Evolutionary conservation across 1,284 basidiomycete species (phyloP).

Genomic region (Cryptococcus jaspeensis): DNA sequence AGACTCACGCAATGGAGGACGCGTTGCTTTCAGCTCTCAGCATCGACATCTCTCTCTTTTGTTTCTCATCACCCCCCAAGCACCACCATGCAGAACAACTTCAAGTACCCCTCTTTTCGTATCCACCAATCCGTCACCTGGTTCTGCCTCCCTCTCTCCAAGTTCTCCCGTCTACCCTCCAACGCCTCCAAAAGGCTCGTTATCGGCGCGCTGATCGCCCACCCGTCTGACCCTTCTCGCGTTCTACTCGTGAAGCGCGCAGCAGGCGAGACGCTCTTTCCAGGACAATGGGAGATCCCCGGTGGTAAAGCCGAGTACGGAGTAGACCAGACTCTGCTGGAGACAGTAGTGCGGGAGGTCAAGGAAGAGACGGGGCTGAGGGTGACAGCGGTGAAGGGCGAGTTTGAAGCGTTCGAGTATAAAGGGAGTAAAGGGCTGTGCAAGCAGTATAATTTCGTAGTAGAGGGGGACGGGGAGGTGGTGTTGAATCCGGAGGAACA

Average conservation of each 20-base stretch:
- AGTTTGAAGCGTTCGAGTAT: constrained; percentile 5
- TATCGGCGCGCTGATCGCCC: constrained; percentile 1
- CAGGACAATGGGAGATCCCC: constrained; percentile 8
- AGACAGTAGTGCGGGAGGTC: constrained; percentile 2
- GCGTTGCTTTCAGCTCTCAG: no score
- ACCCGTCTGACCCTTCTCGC: neutral
- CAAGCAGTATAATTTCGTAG: constrained; percentile 8
- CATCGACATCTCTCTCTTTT: no score
- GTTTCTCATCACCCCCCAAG: no score
- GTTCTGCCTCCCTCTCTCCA: constrained; percentile 4
- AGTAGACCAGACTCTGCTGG: constrained; percentile 9
- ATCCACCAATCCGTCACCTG: constrained; percentile 10
- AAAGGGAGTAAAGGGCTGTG: neutral
- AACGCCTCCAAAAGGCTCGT: constrained; percentile 5
- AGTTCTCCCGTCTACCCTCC: constrained; percentile 6
- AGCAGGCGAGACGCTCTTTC: neutral
- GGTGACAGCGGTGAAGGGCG: constrained; percentile 3
- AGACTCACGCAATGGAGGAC: no score
- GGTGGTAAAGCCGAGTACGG: constrained; percentile 5
- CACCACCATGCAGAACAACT: no score
- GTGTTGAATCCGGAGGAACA: no score
- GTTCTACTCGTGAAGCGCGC: constrained; percentile 7
- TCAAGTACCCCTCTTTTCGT: constrained; percentile 2
- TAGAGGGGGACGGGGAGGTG: neutral
- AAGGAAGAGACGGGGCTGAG: constrained; percentile 9